Evolutionary conservation across 2,329 filamentous ascomycete species (phyloP).

Genomic region (Claviceps cyperi): DNA sequence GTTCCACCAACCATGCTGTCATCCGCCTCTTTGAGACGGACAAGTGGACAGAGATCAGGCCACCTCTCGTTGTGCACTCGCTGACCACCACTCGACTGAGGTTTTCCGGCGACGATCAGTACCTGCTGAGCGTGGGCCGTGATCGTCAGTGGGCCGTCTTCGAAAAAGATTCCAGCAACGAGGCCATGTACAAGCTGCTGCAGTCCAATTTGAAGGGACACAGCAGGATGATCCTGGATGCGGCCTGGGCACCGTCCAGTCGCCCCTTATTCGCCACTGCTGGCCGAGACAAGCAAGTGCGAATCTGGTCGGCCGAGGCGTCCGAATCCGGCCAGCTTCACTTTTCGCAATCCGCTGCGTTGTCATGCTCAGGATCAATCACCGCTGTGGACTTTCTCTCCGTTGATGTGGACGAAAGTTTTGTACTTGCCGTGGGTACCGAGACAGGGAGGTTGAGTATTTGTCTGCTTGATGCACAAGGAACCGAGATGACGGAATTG

Average conservation of each 20-base stretch:
- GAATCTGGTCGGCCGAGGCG: conserved; percentile 43
- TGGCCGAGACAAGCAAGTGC: conserved; percentile 74
- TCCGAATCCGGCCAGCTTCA: conserved; percentile 16
- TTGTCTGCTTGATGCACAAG: conserved; percentile 24
- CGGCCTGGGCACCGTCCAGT: conserved; percentile 58
- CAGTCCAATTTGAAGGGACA: conserved; percentile 72
- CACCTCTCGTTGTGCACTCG: conserved; percentile 69
- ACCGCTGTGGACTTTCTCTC: conserved; percentile 57
- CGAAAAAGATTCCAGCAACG: conserved; percentile 28
- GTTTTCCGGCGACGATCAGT: conserved; percentile 62
- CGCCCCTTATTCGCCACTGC: conserved; percentile 63
- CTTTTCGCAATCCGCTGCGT: conserved; percentile 38
- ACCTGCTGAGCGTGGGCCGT: conserved; percentile 74
- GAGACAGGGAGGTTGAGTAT: conserved; percentile 37
- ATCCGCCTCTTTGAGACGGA: conserved; percentile 80
- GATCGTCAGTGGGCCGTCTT: conserved; percentile 89
- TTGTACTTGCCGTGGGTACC: conserved; percentile 41
- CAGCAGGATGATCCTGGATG: conserved; percentile 80
- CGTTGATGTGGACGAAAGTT: conserved; percentile 14
- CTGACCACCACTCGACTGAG: conserved; percentile 72
- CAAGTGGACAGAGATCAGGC: conserved; percentile 76
- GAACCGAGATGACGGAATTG: conserved; percentile 23
- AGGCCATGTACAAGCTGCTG: conserved; percentile 38
- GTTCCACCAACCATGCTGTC: conserved; percentile 84
- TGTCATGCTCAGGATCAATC: conserved; percentile 44